phyloP scores from a whole-genome alignment of 2,329 filamentous ascomycete species.

The Sporothrix schenckii region DNA sequence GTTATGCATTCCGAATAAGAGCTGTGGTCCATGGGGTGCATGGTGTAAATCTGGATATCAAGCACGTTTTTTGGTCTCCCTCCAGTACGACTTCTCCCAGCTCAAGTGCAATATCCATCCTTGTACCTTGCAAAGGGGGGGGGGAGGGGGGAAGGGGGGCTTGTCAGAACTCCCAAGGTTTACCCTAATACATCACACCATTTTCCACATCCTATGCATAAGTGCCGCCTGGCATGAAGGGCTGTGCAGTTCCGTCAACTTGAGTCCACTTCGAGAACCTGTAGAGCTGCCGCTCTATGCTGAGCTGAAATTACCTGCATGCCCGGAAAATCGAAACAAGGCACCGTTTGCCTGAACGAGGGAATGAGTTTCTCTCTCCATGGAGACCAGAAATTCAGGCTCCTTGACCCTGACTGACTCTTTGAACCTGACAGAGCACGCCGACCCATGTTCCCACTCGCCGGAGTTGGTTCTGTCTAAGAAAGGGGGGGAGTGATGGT shows the following conservation, averaged over 20 bases:
- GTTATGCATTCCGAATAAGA: background rate
- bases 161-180: background rate
- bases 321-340: constrained; percentile 8
- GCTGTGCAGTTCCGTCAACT: background rate
- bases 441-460: constrained; percentile 14
- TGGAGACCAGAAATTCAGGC: background rate
- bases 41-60: background rate
- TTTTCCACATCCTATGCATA: background rate
- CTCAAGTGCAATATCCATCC: background rate
- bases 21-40: background rate
- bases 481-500: background rate
- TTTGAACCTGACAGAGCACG: background rate
- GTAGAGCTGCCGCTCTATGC: background rate
- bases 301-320: constrained; percentile 15
- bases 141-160: too few species aligned
- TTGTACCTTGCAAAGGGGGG: constrained; percentile 12
- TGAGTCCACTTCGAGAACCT: constrained; percentile 5
- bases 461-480: background rate
- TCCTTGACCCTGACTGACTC: background rate
- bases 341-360: background rate
- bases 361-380: background rate
- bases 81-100: background rate
- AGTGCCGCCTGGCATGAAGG: constrained; percentile 6
- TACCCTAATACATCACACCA: constrained; percentile 1
- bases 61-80: background rate